Evolutionary conservation across 2,329 filamentous ascomycete species (phyloP), one percentile per base, ranked within the genome.

Genomic region (Trichoderma asperellum): DNA sequence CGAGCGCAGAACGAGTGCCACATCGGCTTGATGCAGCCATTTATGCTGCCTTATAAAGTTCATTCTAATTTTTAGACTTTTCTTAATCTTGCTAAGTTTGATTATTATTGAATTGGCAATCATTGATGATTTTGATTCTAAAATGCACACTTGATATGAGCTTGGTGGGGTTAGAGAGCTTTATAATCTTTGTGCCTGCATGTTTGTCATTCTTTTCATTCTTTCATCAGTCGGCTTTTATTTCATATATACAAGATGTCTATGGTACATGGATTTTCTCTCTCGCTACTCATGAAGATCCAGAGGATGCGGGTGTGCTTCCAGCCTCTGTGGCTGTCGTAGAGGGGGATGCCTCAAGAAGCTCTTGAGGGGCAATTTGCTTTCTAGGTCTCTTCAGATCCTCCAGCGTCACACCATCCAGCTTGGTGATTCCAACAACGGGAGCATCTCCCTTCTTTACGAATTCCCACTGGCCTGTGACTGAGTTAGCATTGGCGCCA

Each of bases 381-480:
- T 89, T 87, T 80, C 94, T 88, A 60, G 94, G 92, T 75, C 89
- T 88, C 84, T 93, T 96, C 77, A 99, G 82, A 53, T 92, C 90
- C 74, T 95, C 93, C 76, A 95, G 81, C 27, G 94, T 97, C 34
- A 97, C 80, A 10, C 94, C 94, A 70, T 93, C 88, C 67, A 99
- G 82, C 81, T 97, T 97, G 24, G 94, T 98, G 72, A 97, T 89
- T 35, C 96, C 96, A 77, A 99, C 95, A 47, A 97, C 88, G 0
- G 96, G 89, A 2, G 94, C 86, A 75, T 97, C 96, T 8, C 93
- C 94, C 82, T 93, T 97, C 84, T 91, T 93, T 40, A 97, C 94
- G 77, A 98, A 97, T 77, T 97, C 94, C 83, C 93, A 99, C 77
- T 91, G 85, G 2, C 92, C 92, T 92, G 68, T 16, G 59, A 11